A percentile compares a stretch with the other conserved stretches of the same genome.
Conservation (phyloP, 108 stramenopile species). For the Bacterosira constricta region DNA sequence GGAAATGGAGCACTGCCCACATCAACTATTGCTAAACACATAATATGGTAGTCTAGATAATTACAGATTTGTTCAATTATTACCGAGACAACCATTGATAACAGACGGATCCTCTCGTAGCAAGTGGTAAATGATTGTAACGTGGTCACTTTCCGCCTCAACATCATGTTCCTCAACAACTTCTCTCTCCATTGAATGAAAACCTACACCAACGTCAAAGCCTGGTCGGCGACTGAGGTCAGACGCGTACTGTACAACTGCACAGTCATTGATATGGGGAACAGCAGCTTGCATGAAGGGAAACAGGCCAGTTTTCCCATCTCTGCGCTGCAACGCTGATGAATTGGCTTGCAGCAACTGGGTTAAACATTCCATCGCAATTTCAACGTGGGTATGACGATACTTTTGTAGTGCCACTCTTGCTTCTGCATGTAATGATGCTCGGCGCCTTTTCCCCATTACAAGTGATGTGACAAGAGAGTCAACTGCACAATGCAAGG, state of each 20-base stretch:
- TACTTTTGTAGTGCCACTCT: slow-evolving; percentile 15
- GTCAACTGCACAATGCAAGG: slow-evolving; percentile 68
- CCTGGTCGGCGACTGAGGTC: slow-evolving; percentile 35
- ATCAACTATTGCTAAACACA: too few relatives aligned
- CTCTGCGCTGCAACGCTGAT: slow-evolving; percentile 50
- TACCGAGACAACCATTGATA: neutral
- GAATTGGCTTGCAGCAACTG: slow-evolving; percentile 56
- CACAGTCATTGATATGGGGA: neutral
- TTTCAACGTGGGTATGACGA: slow-evolving; percentile 21
- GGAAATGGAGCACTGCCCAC: too few relatives aligned
- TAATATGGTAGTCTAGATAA: neutral
- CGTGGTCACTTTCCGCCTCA: slow-evolving; percentile 23
- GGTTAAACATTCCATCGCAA: slow-evolving; percentile 46
- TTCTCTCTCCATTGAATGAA: slow-evolving; percentile 17
- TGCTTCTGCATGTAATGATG: slow-evolving; percentile 36
- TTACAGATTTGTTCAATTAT: neutral
- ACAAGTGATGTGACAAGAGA: slow-evolving; percentile 57
- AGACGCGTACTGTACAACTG: slow-evolving; percentile 25
- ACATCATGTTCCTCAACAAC: slow-evolving; percentile 28
- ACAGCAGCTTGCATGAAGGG: slow-evolving; percentile 71
- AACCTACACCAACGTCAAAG: slow-evolving; percentile 15
- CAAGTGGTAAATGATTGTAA: slow-evolving; percentile 33
- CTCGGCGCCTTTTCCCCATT: slow-evolving; percentile 41
- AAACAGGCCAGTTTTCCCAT: slow-evolving; percentile 58
- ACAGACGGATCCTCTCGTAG: slow-evolving; percentile 33